Percentiles rank a stretch among this genome's conserved stretches.
Conservation (phyloP, 345 rosid species). For the Syzygium oleosum region DNA sequence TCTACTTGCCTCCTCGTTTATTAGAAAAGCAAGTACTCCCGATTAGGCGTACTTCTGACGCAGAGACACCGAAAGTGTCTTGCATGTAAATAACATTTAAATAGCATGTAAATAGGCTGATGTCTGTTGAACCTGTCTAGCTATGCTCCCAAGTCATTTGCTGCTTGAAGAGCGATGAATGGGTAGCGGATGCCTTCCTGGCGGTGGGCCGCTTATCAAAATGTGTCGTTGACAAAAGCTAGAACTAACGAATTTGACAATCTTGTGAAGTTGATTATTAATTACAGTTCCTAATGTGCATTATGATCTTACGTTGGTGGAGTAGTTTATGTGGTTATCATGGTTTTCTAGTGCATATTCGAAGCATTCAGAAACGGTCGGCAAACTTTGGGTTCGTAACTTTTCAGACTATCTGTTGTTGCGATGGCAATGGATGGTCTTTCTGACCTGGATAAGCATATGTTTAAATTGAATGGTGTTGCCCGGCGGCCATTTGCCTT, state of each 20-base stretch:
- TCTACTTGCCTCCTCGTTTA: constrained; percentile 46
- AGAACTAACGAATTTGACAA: background rate
- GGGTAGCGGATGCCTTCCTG: background rate
- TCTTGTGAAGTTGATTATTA: background rate
- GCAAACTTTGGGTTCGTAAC: background rate
- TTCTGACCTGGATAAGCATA: background rate
- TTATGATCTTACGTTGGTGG: background rate
- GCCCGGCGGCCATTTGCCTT: background rate
- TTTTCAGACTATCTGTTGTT: background rate
- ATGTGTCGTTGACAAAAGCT: background rate
- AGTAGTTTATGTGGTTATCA: background rate
- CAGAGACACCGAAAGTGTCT: background rate
- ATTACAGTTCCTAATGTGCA: background rate
- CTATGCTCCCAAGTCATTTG: background rate
- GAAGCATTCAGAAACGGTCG: background rate
- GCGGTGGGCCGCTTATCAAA: background rate
- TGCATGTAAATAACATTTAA: background rate
- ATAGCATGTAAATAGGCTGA: background rate
- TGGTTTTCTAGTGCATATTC: background rate
- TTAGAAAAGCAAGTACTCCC: background rate
- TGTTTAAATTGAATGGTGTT: background rate
- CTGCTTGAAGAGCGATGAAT: background rate
- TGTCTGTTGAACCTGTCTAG: background rate
- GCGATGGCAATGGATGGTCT: background rate
- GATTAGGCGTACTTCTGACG: background rate